Base-by-base conservation (phyloP, 306 rosid genomes). In the Gastrolobium villosum region DNA sequence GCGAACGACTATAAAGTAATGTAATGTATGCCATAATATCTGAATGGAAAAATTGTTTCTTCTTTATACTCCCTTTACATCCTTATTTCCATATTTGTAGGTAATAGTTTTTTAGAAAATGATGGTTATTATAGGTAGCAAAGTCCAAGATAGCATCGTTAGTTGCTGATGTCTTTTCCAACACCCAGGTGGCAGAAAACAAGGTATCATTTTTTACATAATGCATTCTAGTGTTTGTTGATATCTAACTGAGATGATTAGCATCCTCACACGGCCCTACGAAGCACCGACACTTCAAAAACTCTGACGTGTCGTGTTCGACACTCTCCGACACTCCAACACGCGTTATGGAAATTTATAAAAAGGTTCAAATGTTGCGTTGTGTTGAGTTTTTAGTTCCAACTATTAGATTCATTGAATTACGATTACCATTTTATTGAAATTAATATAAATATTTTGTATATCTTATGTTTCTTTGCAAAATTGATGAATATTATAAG, bases 1-100 rank as follows among this genome's bases (percentile, higher is more conserved):
- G 85, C 84, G 31, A 87, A 80, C 98, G 99, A 95, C 97, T 93
- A 87, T 94, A 95, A 95, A 95, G 99, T 95, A 95, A 95, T 95
- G 99, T 89, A 95, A 95, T 94, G 99, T 92, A 92, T 94, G 97
- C 93, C 70, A 82, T 88, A 88, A 57, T 83, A 59, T 88, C 89
- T 70, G 34, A 77, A 68, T 78, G 85, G 43, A 77, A 70, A 48
- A 77, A 70, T 79, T 69, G 72, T 46, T 45, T 72, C 37, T 69
- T 46, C 10, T 34, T 62, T 36, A 14, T 30, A 45, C 49, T 63
- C 70, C 40, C 14, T 62, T 54, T 53, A 44, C 48, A n/a, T 67
- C 62, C 78, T 64, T 81, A 61, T 72, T 71, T 57, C 63, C 73
- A 34, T 44, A 64, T 62, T 43, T 26, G 37, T 43, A 4, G 28